Percentiles rank a stretch among this genome's conserved stretches.
Conservation (phyloP, 495 filamentous ascomycete species). For the Trichoderma erinaceum region DNA sequence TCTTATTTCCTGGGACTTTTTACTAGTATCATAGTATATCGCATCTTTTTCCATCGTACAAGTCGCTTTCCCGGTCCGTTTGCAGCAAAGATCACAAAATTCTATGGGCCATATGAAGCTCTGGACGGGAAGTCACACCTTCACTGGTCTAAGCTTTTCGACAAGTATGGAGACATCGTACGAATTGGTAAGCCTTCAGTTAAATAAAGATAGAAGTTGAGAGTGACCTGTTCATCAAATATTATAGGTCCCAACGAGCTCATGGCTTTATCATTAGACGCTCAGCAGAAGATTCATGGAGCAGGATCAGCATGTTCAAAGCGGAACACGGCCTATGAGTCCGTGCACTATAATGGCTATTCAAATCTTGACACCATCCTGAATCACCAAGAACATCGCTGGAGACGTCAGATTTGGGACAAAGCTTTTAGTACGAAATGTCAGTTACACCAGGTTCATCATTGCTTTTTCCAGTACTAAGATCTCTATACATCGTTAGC, state of each 20-base stretch:
- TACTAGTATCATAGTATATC: slow-evolving; percentile 40
- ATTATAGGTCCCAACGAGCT: slow-evolving; percentile 22
- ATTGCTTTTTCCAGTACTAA: not conserved
- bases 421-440: slow-evolving; percentile 21
- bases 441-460: not conserved
- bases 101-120: slow-evolving; percentile 25
- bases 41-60: slow-evolving; percentile 43
- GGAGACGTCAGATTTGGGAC: slow-evolving; percentile 23
- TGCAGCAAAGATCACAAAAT: slow-evolving; percentile 33
- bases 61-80: slow-evolving; percentile 41
- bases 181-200: slow-evolving; percentile 19
- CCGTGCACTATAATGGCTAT: slow-evolving; percentile 18
- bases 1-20: slow-evolving; percentile 33
- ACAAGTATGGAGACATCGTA: slow-evolving; percentile 35
- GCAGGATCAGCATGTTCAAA: slow-evolving; percentile 18
- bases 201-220: not conserved
- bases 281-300: slow-evolving; percentile 19
- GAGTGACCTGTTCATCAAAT: not conserved
- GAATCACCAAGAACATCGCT: slow-evolving; percentile 21
- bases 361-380: slow-evolving; percentile 25
- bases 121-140: slow-evolving; percentile 29
- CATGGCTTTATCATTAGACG: slow-evolving; percentile 17
- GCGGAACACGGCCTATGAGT: slow-evolving; percentile 19
- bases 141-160: slow-evolving; percentile 27
- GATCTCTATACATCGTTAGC: slow-evolving; percentile 33